These are phyloP conservation scores for Microsporum canis DNA, from an alignment of 2,329 filamentous ascomycete species.

Conservation along the genomic window DNA sequence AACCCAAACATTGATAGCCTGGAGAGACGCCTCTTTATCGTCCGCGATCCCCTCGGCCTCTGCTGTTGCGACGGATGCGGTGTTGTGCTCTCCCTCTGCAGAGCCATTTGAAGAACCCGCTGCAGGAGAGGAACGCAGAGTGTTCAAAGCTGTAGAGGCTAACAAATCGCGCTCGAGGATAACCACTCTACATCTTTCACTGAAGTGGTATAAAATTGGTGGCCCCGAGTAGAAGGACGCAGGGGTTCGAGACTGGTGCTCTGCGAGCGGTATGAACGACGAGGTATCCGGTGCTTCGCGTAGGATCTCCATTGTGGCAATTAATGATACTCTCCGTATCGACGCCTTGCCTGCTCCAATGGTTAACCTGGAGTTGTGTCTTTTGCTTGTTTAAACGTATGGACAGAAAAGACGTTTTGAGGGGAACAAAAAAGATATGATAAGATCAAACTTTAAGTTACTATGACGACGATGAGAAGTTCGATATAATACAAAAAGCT, in stretches of 20 bases:
- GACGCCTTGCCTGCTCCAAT: neutral
- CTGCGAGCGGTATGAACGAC: conserved; percentile 33
- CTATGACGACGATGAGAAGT: neutral
- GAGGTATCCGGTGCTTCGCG: conserved; percentile 28
- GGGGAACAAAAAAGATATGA: neutral
- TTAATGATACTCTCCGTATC: neutral
- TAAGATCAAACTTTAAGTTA: neutral
- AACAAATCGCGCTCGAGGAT: conserved; percentile 32
- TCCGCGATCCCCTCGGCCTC: conserved; percentile 9
- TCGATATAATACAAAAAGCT: neutral
- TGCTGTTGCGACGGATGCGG: neutral
- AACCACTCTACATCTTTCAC: conserved; percentile 35
- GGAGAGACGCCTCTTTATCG: conserved; percentile 28
- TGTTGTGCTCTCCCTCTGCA: conserved; percentile 4
- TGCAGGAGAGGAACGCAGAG: conserved; percentile 17
- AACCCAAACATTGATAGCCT: conserved; percentile 37
- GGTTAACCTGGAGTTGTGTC: neutral
- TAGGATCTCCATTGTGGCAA: conserved; percentile 32
- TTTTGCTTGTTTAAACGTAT: neutral
- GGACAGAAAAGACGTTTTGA: neutral
- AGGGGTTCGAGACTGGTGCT: conserved; percentile 39
- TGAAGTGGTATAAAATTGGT: conserved; percentile 38
- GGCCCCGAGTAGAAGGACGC: conserved; percentile 38
- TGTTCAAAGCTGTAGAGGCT: conserved; percentile 25
- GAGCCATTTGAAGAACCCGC: conserved; percentile 1